A percentile compares a stretch with the other conserved stretches of the same genome.
phyloP scores from a whole-genome alignment of 139 green algal species.

The Desmodesmus armatus region DNA sequence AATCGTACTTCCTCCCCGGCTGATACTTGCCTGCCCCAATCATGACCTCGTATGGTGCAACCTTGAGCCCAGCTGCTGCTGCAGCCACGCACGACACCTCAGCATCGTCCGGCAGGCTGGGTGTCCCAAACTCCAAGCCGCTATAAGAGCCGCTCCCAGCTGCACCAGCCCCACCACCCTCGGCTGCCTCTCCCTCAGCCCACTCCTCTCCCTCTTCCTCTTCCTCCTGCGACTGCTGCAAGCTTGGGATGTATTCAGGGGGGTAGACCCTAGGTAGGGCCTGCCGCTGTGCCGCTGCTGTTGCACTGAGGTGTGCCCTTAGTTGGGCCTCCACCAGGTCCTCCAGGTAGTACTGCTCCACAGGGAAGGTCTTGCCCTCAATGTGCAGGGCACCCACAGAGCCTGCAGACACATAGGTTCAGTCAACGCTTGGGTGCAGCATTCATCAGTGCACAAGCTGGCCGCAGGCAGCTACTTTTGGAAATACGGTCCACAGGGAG shows the following conservation, averaged over 20 bases:
- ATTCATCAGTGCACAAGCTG: not conserved
- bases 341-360: constrained; percentile 62
- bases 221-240: not conserved
- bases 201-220: not conserved
- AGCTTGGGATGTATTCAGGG: not conserved
- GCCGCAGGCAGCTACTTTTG: not conserved
- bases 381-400: constrained; percentile 46
- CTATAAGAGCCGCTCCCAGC: not conserved
- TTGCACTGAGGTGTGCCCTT: not conserved
- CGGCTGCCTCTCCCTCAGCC: not conserved
- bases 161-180: not conserved
- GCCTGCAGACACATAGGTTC: not conserved
- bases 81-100: too few relatives aligned
- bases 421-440: too few relatives aligned
- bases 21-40: too few relatives aligned
- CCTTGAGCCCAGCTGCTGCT: too few relatives aligned
- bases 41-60: too few relatives aligned
- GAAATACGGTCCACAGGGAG: too few relatives aligned
- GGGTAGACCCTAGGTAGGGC: too few relatives aligned
- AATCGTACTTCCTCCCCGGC: too few relatives aligned
- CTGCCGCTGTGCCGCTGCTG: not conserved
- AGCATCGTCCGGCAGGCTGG: too few relatives aligned
- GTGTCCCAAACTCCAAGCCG: too few relatives aligned
- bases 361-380: constrained; percentile 49
- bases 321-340: constrained; percentile 31